Evolutionary conservation across 2,329 filamentous ascomycete genomes (phyloP), one percentile per base, ranked within the genome.

Genomic region (Talaromyces islandicus): DNA sequence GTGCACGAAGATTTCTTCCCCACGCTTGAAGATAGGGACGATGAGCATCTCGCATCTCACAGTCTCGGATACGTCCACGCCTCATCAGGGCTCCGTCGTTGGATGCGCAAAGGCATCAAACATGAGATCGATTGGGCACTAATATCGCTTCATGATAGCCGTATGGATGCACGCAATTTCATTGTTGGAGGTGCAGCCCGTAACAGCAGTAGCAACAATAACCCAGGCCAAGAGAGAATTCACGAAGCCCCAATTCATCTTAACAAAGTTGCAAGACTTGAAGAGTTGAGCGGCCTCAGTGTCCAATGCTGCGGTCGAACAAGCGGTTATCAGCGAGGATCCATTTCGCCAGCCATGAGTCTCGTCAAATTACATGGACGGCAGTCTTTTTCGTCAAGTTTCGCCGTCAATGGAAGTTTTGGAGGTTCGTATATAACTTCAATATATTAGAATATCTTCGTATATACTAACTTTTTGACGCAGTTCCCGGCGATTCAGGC

Each of bases 101-200:
- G 89, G 70, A 82, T 80, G 56, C 83, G 88, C 61, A 81, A 88
- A 62, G 87, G 88, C 4, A 78, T 95, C 25, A 80, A 90, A 6
- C 93, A 97, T 71, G 93, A 97, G 73, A 92, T 97, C 51, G 93
- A 97, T 73, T 97, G 93, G 93, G 92, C 92, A 0, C 79, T 97
- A 2, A 92, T 97, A 67, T 86, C 90, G 65, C 90, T 97, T 64
- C 80, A 88, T 11, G 80, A 87, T 4, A 83, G 87, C 11, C 85
- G 93, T 1, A 78, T 87, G 14, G 90, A 93, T 3, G 79, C 83
- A 0, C 83, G 85, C 61, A 97, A 97, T 67, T 75, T 84, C 11
- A 88, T 96, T 24, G 66, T 73, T 12, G 54, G 48, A 24, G 41
- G 63, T 35, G 57, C 35, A 48, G 35, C 25, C 51, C 60, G 25